These are phyloP conservation scores for Omphalotus guepiniiformis DNA, from an alignment of 768 basidiomycete genomes.

Conservation along the genomic window DNA sequence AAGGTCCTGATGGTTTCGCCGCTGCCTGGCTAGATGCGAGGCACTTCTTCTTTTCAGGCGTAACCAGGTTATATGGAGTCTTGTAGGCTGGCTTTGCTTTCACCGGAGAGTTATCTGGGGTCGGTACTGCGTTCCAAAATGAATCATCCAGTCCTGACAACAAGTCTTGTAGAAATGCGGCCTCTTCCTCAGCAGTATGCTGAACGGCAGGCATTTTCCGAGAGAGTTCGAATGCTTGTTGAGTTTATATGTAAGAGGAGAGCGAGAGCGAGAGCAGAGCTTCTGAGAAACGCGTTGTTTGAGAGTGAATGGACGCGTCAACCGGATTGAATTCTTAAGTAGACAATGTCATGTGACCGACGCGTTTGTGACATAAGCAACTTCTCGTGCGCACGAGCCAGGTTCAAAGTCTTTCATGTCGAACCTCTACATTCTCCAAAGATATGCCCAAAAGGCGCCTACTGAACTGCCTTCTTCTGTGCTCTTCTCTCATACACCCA, in stretches of 20 bases:
- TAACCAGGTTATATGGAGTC: slow-evolving; percentile 15
- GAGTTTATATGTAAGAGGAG: too few species aligned
- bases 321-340: too few species aligned
- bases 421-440: slow-evolving; percentile 51
- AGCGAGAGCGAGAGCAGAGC: too few species aligned
- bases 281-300: too few species aligned
- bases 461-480: slow-evolving; percentile 54
- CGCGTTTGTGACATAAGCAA: background rate
- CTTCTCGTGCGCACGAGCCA: background rate
- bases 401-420: too few species aligned
- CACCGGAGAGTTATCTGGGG: slow-evolving; percentile 31
- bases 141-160: slow-evolving; percentile 52
- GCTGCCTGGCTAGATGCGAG: slow-evolving; percentile 7
- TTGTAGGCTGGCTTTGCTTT: slow-evolving; percentile 15
- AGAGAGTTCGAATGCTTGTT: too few species aligned
- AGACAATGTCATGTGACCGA: slow-evolving; percentile 6
- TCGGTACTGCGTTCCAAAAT: slow-evolving; percentile 36
- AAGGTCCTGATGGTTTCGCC: slow-evolving; percentile 9
- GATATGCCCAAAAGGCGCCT: slow-evolving; percentile 55
- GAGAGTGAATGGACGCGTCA: too few species aligned
- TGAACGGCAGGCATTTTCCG: slow-evolving; percentile 31
- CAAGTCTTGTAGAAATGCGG: slow-evolving; percentile 52
- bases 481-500: slow-evolving; percentile 50
- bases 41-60: slow-evolving; percentile 14
- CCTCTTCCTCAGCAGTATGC: slow-evolving; percentile 44